A percentile compares a stretch with the other conserved stretches of the same genome.
These are phyloP conservation scores for Spinacia oleracea DNA, from an alignment of 179 eudicot species.

Conservation along the genomic window DNA sequence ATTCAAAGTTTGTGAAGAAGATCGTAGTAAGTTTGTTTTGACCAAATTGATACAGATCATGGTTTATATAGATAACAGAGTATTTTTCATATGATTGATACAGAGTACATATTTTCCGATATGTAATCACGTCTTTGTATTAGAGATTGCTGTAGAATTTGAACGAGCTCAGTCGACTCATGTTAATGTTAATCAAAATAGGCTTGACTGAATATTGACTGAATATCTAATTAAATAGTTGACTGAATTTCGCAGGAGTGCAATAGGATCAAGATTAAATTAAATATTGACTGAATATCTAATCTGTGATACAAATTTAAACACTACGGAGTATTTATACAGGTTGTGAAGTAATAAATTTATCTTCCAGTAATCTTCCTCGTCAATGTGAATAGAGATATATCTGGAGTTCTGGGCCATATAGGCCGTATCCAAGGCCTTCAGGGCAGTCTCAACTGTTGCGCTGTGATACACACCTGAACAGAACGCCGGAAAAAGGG, in stretches of 20 bases:
- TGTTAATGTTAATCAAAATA: no score
- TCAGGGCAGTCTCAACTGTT: neutral
- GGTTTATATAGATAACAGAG: no score
- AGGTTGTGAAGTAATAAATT: neutral
- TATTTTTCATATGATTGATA: no score
- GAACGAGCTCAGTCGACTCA: no score
- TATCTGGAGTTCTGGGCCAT: neutral
- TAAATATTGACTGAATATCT: neutral
- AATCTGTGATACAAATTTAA: neutral
- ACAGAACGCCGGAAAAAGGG: neutral
- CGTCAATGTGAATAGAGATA: neutral
- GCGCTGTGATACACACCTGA: neutral
- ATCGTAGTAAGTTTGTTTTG: fast-evolving
- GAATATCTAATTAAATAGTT: no score
- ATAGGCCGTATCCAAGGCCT: neutral
- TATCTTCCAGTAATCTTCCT: neutral
- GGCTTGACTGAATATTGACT: no score
- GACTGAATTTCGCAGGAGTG: neutral
- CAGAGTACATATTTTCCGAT: no score
- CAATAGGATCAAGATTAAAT: neutral
- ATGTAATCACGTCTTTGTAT: no score
- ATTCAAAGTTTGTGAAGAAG: no score
- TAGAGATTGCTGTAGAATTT: no score
- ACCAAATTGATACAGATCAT: no score
- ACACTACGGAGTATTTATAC: neutral